Evolutionary conservation across 2,329 filamentous ascomycete species (phyloP).

Genomic region (Colletotrichum sp.): DNA sequence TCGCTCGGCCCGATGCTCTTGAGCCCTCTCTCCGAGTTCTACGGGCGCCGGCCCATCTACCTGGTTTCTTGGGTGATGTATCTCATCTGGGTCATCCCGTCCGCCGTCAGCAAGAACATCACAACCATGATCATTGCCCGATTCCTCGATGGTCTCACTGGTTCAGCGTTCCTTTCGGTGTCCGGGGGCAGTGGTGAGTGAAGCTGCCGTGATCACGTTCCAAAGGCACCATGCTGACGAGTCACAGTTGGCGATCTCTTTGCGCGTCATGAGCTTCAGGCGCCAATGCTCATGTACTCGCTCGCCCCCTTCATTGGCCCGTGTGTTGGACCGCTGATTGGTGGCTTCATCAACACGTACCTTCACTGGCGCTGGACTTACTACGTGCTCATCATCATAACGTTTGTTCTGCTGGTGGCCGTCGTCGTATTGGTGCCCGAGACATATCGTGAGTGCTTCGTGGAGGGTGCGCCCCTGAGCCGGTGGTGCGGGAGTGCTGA

Average conservation of each 20-base stretch:
- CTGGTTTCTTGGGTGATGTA: slow-evolving; percentile 76
- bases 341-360: slow-evolving; percentile 83
- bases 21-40: slow-evolving; percentile 75
- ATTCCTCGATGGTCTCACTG: slow-evolving; percentile 77
- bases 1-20: slow-evolving; percentile 67
- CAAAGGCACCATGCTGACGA: background rate
- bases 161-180: slow-evolving; percentile 72
- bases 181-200: slow-evolving; percentile 62
- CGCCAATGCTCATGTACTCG: slow-evolving; percentile 84
- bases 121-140: slow-evolving; percentile 77
- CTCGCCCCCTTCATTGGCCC: slow-evolving; percentile 68
- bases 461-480: slow-evolving; percentile 8
- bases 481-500: background rate
- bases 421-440: slow-evolving; percentile 81
- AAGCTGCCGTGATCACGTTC: background rate
- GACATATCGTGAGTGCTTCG: slow-evolving; percentile 70
- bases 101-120: slow-evolving; percentile 82
- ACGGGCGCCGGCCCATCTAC: slow-evolving; percentile 82
- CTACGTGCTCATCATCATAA: slow-evolving; percentile 85
- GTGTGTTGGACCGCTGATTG: slow-evolving; percentile 63
- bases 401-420: slow-evolving; percentile 63
- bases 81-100: slow-evolving; percentile 80
- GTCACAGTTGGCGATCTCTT: slow-evolving; percentile 82
- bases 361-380: slow-evolving; percentile 82
- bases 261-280: slow-evolving; percentile 67